Evolutionary conservation across 352 stramenopile species (phyloP).

Genomic region (Blastocystis sp.): DNA sequence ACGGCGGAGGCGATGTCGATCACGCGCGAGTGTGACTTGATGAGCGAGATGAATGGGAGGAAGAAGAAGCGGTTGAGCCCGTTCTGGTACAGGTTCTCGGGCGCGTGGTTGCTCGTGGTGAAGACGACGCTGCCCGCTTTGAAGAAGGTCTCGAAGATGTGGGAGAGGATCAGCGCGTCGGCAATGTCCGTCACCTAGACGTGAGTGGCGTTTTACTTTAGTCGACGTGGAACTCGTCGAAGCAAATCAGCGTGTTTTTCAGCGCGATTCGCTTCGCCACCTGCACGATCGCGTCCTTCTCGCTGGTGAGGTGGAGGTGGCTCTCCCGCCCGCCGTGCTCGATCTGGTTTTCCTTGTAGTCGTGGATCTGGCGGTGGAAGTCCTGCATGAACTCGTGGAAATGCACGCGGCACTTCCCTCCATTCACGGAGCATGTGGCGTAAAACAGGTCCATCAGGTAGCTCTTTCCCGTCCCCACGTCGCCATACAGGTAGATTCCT

Average conservation of each 20-base stretch:
- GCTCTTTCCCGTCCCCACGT: slow-evolving; percentile 90
- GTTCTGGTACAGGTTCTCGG: slow-evolving; percentile 87
- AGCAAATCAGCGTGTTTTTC: slow-evolving; percentile 43
- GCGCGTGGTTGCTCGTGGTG: slow-evolving; percentile 88
- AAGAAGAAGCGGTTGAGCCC: slow-evolving; percentile 93
- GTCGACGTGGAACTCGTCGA: slow-evolving; percentile 66
- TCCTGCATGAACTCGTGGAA: slow-evolving; percentile 96
- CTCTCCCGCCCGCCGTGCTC: slow-evolving; percentile 78
- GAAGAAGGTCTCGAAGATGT: slow-evolving; percentile 88
- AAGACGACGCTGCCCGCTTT: slow-evolving; percentile 84
- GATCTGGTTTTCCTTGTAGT: slow-evolving; percentile 81
- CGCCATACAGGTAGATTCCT: slow-evolving; percentile 89
- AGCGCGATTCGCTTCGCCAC: slow-evolving; percentile 65
- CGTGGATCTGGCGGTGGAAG: slow-evolving; percentile 86
- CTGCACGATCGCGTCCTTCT: slow-evolving; percentile 69
- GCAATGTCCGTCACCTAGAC: slow-evolving; percentile 96
- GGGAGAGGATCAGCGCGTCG: slow-evolving; percentile 89
- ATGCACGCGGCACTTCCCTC: slow-evolving; percentile 79
- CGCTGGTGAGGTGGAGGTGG: slow-evolving; percentile 76
- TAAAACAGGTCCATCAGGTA: slow-evolving; percentile 94
- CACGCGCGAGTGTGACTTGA: slow-evolving; percentile 74
- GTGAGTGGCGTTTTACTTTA: slow-evolving; percentile 71
- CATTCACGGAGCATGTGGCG: slow-evolving; percentile 63
- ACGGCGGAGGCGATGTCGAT: slow-evolving; percentile 56
- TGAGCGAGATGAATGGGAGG: slow-evolving; percentile 86